Evolutionary conservation across 1,284 basidiomycete species (phyloP).

Genomic region (Ustilago tritici): DNA sequence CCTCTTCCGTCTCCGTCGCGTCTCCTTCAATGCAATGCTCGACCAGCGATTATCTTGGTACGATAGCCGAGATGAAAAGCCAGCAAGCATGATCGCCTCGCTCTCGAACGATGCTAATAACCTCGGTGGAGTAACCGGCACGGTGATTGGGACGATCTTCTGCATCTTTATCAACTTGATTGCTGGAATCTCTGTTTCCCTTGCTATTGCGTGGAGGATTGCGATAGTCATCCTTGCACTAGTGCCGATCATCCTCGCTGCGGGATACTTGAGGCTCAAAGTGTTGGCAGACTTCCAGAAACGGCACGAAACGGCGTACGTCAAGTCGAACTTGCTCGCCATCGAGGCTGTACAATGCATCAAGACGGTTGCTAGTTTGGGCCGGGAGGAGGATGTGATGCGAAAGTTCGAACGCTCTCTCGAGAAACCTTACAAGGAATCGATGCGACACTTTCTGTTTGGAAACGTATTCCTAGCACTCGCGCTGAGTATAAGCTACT

Average conservation of each 20-base stretch:
- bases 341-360: slow-evolving; percentile 61
- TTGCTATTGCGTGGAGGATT: slow-evolving; percentile 59
- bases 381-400: slow-evolving; percentile 58
- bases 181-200: slow-evolving; percentile 53
- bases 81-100: slow-evolving; percentile 50
- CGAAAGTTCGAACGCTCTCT: slow-evolving; percentile 49
- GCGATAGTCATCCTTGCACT: slow-evolving; percentile 60
- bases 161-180: slow-evolving; percentile 62
- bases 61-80: slow-evolving; percentile 43
- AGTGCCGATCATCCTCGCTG: slow-evolving; percentile 56
- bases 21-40: slow-evolving; percentile 52
- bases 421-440: slow-evolving; percentile 55
- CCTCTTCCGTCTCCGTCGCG: slow-evolving; percentile 54
- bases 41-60: slow-evolving; percentile 54
- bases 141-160: slow-evolving; percentile 62
- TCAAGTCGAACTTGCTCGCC: slow-evolving; percentile 56
- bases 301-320: slow-evolving; percentile 61
- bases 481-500: slow-evolving; percentile 62
- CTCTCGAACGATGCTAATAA: slow-evolving; percentile 60
- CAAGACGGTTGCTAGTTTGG: slow-evolving; percentile 55
- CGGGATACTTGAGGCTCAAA: slow-evolving; percentile 60
- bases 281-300: slow-evolving; percentile 63
- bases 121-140: slow-evolving; percentile 58
- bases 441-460: slow-evolving; percentile 50
- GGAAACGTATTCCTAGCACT: slow-evolving; percentile 59